phyloP scores from a whole-genome alignment of 1,139 yeast species.

The Kodamaea arcana region DNA sequence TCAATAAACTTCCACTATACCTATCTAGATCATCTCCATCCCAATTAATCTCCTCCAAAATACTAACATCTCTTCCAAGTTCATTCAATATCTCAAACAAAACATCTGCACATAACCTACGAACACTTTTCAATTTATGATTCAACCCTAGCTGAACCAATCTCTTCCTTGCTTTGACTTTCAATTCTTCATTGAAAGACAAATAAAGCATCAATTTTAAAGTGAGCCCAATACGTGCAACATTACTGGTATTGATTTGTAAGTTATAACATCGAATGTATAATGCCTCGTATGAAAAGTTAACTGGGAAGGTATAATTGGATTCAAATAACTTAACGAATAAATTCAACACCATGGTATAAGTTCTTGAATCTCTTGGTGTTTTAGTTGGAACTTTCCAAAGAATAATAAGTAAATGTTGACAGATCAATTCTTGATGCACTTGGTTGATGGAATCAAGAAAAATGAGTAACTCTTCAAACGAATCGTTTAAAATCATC shows the following conservation, averaged over 20 bases:
- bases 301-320: slow-evolving; percentile 24
- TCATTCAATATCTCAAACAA: slow-evolving; percentile 31
- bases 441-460: slow-evolving; percentile 13
- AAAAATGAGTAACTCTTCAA: slow-evolving; percentile 38
- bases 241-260: slow-evolving; percentile 44
- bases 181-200: slow-evolving; percentile 9
- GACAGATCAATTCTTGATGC: slow-evolving; percentile 5
- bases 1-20: not conserved
- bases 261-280: slow-evolving; percentile 55
- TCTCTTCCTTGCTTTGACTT: slow-evolving; percentile 20
- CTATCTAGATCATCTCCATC: slow-evolving; percentile 1
- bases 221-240: slow-evolving; percentile 28
- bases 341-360: slow-evolving; percentile 24
- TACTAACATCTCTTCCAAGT: slow-evolving; percentile 5
- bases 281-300: slow-evolving; percentile 36
- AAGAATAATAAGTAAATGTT: slow-evolving; percentile 13
- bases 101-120: slow-evolving; percentile 30
- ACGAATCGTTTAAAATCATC: slow-evolving; percentile 40
- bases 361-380: slow-evolving; percentile 20
- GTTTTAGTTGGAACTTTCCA: slow-evolving; percentile 12
- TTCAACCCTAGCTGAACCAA: slow-evolving; percentile 26
- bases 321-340: slow-evolving; percentile 40
- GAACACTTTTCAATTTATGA: slow-evolving; percentile 27
- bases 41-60: slow-evolving; percentile 21
- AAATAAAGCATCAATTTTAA: slow-evolving; percentile 36